Percentiles rank a stretch among this genome's conserved stretches.
Conservation (phyloP, 257 asterid species). For the Gentiana straminea region DNA sequence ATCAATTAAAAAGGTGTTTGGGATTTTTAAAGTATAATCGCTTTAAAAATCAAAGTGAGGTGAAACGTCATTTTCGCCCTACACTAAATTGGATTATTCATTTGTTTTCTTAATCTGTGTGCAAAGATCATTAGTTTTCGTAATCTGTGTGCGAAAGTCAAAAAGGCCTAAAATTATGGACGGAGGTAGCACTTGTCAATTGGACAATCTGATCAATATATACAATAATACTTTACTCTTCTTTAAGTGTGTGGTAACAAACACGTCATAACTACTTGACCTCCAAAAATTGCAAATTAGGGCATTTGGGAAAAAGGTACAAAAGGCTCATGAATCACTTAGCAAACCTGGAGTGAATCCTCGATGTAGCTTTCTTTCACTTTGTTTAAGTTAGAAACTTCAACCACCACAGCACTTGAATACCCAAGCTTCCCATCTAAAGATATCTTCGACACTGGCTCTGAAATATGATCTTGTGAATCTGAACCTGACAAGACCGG, state of each 20-base stretch:
- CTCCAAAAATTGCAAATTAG: not conserved
- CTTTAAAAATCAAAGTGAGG: too few relatives aligned
- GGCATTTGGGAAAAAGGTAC: not conserved
- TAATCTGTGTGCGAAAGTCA: too few relatives aligned
- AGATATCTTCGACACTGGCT: slow-evolving; percentile 68
- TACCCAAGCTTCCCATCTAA: slow-evolving; percentile 84
- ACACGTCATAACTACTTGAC: not conserved
- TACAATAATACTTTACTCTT: too few relatives aligned
- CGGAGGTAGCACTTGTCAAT: too few relatives aligned
- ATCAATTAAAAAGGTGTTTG: too few relatives aligned
- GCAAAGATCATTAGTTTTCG: too few relatives aligned
- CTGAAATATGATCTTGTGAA: slow-evolving; percentile 70
- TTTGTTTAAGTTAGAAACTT: slow-evolving; percentile 95
- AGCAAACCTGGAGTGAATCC: slow-evolving; percentile 82
- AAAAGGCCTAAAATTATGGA: too few relatives aligned
- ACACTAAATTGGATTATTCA: too few relatives aligned
- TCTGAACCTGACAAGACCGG: slow-evolving; percentile 59
- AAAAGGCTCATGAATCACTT: not conserved
- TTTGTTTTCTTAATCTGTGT: too few relatives aligned
- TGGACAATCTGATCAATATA: not conserved
- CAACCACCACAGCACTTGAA: slow-evolving; percentile 87
- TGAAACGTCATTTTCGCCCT: too few relatives aligned
- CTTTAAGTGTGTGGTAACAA: too few relatives aligned
- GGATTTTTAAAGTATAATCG: too few relatives aligned
- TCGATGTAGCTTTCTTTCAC: slow-evolving; percentile 97